Conservation (phyloP, 192 early-diverging fungal species). For the Dimargaris xerosporica region DNA sequence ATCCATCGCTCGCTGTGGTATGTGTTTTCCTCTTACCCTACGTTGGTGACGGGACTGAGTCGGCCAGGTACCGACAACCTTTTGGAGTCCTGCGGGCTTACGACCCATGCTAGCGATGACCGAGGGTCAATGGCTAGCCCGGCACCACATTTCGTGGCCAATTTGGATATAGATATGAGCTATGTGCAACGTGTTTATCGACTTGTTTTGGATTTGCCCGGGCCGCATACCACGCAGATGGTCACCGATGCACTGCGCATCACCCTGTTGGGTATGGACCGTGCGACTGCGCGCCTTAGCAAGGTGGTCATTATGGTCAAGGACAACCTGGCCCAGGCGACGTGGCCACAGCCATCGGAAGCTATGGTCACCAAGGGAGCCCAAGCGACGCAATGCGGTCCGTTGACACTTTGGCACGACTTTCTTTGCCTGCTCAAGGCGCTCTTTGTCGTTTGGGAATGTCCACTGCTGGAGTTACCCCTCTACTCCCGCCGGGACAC, state of each 20-base stretch:
- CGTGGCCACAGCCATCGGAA: not conserved
- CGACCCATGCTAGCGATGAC: not conserved
- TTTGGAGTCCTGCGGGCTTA: not conserved
- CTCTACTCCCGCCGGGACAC: not conserved
- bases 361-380: too few species aligned
- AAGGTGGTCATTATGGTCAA: not conserved
- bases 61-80: not conserved
- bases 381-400: not conserved
- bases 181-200: not conserved
- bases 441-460: conserved; percentile 4
- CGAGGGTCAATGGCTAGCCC: not conserved
- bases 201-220: not conserved
- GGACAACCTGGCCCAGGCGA: not conserved
- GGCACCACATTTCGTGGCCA: not conserved
- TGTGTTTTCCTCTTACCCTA: not conserved
- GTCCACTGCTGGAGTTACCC: not conserved
- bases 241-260: not conserved
- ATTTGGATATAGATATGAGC: not conserved
- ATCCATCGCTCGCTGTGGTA: not conserved
- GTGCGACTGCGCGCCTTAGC: not conserved
- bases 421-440: not conserved
- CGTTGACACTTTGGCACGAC: not conserved
- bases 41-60: not conserved
- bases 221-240: not conserved
- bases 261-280: not conserved